A percentile compares a stretch with the other conserved stretches of the same genome.
Conservation (phyloP, 805 yeast species). For the Spathaspora girioi region DNA sequence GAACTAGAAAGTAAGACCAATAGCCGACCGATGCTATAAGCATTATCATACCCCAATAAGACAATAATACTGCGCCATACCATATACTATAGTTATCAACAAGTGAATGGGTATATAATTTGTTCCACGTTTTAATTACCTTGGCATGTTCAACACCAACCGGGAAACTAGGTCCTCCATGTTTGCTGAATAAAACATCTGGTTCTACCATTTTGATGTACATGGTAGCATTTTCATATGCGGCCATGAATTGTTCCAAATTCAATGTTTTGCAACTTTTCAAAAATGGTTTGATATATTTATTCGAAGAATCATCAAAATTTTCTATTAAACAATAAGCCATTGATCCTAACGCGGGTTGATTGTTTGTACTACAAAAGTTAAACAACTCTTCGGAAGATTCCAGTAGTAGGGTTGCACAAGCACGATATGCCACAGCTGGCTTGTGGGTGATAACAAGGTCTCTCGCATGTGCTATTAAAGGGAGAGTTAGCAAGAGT, state of each 20-base stretch:
- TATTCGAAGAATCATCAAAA: slow-evolving; percentile 7
- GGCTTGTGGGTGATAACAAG: slow-evolving; percentile 1
- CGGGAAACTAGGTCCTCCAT: not conserved
- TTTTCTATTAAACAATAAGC: slow-evolving; percentile 26
- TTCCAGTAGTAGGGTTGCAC: slow-evolving; percentile 1
- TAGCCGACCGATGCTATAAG: slow-evolving; percentile 24
- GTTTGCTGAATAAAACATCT: not conserved
- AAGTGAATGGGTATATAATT: not conserved
- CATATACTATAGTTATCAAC: slow-evolving; percentile 19
- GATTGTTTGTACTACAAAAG: slow-evolving; percentile 30
- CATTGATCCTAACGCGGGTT: slow-evolving; percentile 38
- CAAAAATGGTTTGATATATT: slow-evolving; percentile 19
- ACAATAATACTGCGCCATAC: slow-evolving; percentile 32
- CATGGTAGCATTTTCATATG: slow-evolving; percentile 40
- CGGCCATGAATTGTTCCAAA: slow-evolving; percentile 23
- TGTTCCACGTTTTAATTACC: not conserved
- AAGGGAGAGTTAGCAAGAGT: no score
- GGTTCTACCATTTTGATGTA: slow-evolving; percentile 18
- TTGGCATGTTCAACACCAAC: not conserved
- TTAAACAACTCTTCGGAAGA: slow-evolving; percentile 1
- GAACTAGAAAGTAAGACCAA: slow-evolving; percentile 22
- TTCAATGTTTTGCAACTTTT: slow-evolving; percentile 14
- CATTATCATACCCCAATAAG: slow-evolving; percentile 38
- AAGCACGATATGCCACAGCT: slow-evolving; percentile 6
- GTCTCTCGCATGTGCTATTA: not conserved